A percentile compares a stretch with the other conserved stretches of the same genome.
These are phyloP conservation scores for Mortierella polycephala DNA, from an alignment of 371 early-diverging fungal species.

Conservation along the genomic window DNA sequence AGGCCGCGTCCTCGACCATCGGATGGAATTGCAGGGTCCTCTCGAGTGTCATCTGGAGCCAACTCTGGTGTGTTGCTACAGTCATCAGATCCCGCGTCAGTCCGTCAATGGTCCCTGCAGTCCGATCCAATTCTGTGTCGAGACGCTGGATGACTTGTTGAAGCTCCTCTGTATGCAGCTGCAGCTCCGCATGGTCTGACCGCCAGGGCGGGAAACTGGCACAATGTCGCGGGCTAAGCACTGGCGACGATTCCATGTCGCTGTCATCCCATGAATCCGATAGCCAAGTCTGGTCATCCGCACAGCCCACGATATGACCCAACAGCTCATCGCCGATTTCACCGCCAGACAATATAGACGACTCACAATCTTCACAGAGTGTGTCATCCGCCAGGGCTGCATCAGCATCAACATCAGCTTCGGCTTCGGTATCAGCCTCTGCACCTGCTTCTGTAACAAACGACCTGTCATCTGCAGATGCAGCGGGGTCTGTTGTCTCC, in stretches of 20 bases:
- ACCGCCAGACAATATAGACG: too few species aligned
- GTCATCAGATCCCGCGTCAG: constrained; percentile 38
- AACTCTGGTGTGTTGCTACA: constrained; percentile 37
- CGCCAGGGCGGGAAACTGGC: constrained; percentile 23
- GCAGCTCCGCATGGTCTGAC: constrained; percentile 8
- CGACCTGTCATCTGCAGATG: background rate
- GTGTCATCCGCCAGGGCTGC: background rate
- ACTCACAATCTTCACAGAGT: too few species aligned
- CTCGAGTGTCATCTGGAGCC: constrained; percentile 38
- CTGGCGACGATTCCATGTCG: background rate
- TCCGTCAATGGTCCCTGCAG: constrained; percentile 44
- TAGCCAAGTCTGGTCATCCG: background rate
- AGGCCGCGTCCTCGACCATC: background rate
- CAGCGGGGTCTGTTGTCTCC: background rate
- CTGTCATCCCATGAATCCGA: background rate
- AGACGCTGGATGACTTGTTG: constrained; percentile 22
- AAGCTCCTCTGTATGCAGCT: constrained; percentile 14
- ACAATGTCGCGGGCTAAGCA: constrained; percentile 11
- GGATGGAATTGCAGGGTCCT: constrained; percentile 18
- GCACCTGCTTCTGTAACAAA: background rate
- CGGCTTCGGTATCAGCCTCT: background rate
- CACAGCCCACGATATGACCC: background rate
- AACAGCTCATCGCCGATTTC: too few species aligned
- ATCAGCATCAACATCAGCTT: background rate
- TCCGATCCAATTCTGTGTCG: constrained; percentile 37